These are phyloP conservation scores for Aspergillus terreus DNA, from an alignment of 2,329 filamentous ascomycete genomes.

Conservation along the genomic window DNA sequence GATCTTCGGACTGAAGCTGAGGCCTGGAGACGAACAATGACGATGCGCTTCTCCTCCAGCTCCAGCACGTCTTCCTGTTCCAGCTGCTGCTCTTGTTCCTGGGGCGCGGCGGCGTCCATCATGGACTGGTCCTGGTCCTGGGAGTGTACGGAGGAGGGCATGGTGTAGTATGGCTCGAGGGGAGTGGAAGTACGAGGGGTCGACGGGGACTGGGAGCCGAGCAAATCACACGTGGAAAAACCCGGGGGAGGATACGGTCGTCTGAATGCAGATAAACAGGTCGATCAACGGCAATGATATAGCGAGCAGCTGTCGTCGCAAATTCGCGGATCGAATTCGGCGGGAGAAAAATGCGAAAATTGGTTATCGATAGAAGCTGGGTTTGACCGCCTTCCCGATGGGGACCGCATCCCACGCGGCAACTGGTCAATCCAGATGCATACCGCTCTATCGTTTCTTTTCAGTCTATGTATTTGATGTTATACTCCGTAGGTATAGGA, in stretches of 20 bases:
- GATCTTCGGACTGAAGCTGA: background rate
- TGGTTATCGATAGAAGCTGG: constrained; percentile 20
- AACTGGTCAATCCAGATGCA: background rate
- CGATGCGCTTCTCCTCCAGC: constrained; percentile 53
- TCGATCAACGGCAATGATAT: background rate
- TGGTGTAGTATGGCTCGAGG: constrained; percentile 8
- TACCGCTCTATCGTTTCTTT: background rate
- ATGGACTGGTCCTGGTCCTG: constrained; percentile 42
- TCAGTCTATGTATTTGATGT: background rate
- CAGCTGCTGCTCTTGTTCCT: constrained; percentile 40
- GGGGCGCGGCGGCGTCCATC: constrained; percentile 32
- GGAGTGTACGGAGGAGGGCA: constrained; percentile 39
- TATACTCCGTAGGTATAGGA: no score
- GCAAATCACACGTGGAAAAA: background rate
- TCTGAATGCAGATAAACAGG: background rate
- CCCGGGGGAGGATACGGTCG: background rate
- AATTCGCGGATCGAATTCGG: background rate
- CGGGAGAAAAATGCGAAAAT: constrained; percentile 13
- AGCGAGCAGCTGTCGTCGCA: constrained; percentile 1
- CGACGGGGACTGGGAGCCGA: background rate
- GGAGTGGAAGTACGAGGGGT: background rate
- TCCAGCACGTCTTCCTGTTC: constrained; percentile 44
- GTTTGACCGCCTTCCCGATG: constrained; percentile 13
- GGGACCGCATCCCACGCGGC: background rate
- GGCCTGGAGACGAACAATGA: constrained; percentile 50